Evolutionary conservation across 352 stramenopile species (phyloP), one percentile per base, ranked within the genome.

Genomic region (Phytopythium sindhum): DNA sequence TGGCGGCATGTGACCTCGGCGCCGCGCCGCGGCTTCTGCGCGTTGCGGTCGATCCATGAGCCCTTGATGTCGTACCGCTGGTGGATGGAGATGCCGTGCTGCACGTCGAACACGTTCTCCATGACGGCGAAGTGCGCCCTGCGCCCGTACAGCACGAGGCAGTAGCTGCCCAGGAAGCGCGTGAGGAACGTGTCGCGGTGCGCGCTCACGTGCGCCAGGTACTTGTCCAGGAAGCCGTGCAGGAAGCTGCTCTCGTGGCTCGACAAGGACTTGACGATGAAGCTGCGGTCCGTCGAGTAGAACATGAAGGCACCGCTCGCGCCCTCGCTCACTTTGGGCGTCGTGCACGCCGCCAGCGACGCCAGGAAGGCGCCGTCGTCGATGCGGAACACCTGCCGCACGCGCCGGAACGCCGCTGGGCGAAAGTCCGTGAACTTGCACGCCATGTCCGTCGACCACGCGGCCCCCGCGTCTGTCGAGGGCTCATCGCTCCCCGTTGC

Each of bases 21-120:
- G 8, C 86, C 86, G 14, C 54, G 58, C 42, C 71, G 68, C n/a
- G 76, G 68, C 24, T 90, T 90, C 52, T 87, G 73, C 0, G 81
- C 84, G 35, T 90, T 90, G 39, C 84, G 81, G 64, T 91, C 84
- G 24, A 96, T 72, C 84, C 86, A 96, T 11, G 78, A 91, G 21
- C 89, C 89, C 67, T 97, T 97, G 62, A 97, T 88, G 59, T 96
- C 89, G 67, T 95, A 97, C 12, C 81, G 75, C 69, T 92, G 78
- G 62, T 96, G 84, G 58, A 96, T 90, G 2, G 77, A 78, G 26
- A 88, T 71, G 33, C 79, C 78, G 58, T 90, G 81, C 48, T 89
- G 79, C 1, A 89, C 80, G 72, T 93, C 82, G 60, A 97, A 94
- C 6, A 97, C 77, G 57, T 96, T 97, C 54, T 91, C 82, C 88